These are phyloP conservation scores for Thielaviopsis musarum DNA, from an alignment of 2,329 filamentous ascomycete species.

Conservation along the genomic window DNA sequence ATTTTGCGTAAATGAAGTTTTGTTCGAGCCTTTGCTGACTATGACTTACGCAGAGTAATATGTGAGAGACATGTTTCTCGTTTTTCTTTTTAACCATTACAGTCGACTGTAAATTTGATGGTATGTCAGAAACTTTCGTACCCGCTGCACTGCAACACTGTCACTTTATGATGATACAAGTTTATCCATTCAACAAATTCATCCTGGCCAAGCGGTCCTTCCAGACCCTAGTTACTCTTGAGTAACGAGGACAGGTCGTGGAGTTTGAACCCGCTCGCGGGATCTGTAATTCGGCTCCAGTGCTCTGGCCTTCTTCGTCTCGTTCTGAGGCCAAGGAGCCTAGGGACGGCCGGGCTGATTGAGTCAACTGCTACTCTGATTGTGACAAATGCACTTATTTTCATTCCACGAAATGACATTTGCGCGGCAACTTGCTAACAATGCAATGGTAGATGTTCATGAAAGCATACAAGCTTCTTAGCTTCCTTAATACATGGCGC, in stretches of 20 bases:
- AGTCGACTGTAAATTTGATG: not conserved
- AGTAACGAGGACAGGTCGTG: slow-evolving; percentile 55
- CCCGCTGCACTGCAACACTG: not conserved
- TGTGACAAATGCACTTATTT: not conserved
- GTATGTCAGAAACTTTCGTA: not conserved
- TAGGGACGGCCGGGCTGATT: slow-evolving; percentile 43
- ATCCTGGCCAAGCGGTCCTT: slow-evolving; percentile 53
- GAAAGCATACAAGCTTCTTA: too few relatives aligned
- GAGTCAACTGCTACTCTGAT: slow-evolving; percentile 56
- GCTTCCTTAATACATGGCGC: not conserved
- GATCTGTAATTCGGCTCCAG: slow-evolving; percentile 44
- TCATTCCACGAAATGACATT: not conserved
- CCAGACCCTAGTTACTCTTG: slow-evolving; percentile 43
- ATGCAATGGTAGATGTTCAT: not conserved
- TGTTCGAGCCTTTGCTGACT: not conserved
- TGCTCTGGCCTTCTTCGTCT: slow-evolving; percentile 20
- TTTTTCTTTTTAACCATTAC: too few relatives aligned
- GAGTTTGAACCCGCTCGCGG: slow-evolving; percentile 34
- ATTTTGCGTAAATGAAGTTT: not conserved
- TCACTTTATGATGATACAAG: slow-evolving; percentile 29
- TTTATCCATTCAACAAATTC: slow-evolving; percentile 64
- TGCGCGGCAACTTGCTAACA: not conserved
- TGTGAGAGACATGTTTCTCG: too few relatives aligned
- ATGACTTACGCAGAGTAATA: too few relatives aligned
- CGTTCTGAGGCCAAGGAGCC: slow-evolving; percentile 26